phyloP scores from a whole-genome alignment of 768 basidiomycete species.

The Obba rivulosa region DNA sequence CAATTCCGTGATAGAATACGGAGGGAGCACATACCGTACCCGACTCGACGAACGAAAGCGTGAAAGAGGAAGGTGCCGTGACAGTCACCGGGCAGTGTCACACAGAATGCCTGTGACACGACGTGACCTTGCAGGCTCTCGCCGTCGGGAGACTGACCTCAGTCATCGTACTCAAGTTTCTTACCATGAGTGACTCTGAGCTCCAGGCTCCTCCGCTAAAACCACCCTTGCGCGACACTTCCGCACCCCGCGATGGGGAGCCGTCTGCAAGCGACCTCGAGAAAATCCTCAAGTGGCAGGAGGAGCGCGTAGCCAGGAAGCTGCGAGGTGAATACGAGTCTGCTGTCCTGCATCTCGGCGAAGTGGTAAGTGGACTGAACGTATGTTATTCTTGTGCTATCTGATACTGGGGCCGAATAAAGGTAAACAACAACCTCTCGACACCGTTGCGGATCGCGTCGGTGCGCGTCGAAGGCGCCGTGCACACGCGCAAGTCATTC shows the following conservation, averaged over 20 bases:
- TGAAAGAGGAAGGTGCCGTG: no score
- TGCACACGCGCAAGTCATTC: constrained; percentile 71
- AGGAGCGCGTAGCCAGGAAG: constrained; percentile 63
- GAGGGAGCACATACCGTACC: background rate
- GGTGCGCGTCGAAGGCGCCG: constrained; percentile 78
- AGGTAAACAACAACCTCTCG: constrained; percentile 68
- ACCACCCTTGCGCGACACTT: constrained; percentile 51
- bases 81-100: no score
- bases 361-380: constrained; percentile 43
- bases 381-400: background rate
- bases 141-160: no score
- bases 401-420: no score
- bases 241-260: constrained; percentile 52
- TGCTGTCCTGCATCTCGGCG: constrained; percentile 52
- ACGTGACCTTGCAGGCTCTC: background rate
- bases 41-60: background rate
- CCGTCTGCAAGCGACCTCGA: constrained; percentile 45
- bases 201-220: constrained; percentile 26
- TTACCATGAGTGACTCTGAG: constrained; percentile 19
- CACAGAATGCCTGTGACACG: no score
- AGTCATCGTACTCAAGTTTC: no score
- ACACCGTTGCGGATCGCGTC: constrained; percentile 65
- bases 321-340: constrained; percentile 77
- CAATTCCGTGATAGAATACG: background rate
- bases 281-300: constrained; percentile 63